Conservation (phyloP, 2,329 filamentous ascomycete genomes). For the Xylariaceae sp. region DNA sequence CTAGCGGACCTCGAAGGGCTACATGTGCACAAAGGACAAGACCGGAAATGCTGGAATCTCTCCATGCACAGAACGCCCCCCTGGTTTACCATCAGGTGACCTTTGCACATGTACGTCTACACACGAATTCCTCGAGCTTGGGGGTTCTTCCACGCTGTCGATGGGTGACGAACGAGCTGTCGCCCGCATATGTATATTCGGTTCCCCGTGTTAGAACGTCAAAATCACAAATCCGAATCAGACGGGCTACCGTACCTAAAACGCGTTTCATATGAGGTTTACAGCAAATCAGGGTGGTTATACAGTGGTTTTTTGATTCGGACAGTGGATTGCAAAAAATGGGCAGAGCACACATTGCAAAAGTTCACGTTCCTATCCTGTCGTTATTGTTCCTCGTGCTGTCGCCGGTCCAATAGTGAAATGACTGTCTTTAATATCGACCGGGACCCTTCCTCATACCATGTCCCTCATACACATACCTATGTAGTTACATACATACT, state of each 20-base stretch:
- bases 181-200: constrained; percentile 2
- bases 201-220: constrained; percentile 4
- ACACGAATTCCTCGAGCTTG: neutral
- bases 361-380: too few species aligned
- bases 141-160: neutral
- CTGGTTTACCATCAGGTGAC: constrained; percentile 24
- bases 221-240: neutral
- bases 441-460: too few species aligned
- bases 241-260: neutral
- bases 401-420: too few species aligned
- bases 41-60: constrained; percentile 18
- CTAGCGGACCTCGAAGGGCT: constrained; percentile 20
- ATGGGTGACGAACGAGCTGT: constrained; percentile 2
- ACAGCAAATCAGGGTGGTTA: neutral
- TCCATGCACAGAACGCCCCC: constrained; percentile 20
- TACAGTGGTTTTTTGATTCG: neutral
- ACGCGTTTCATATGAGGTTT: neutral
- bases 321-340: neutral
- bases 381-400: too few species aligned
- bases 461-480: too few species aligned
- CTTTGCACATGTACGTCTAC: constrained; percentile 26
- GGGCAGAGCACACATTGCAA: too few species aligned
- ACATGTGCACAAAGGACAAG: constrained; percentile 21
- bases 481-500: too few species aligned
- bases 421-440: too few species aligned